These are phyloP conservation scores for Lachancea cidri DNA, from an alignment of 805 yeast genomes.

Conservation along the genomic window DNA sequence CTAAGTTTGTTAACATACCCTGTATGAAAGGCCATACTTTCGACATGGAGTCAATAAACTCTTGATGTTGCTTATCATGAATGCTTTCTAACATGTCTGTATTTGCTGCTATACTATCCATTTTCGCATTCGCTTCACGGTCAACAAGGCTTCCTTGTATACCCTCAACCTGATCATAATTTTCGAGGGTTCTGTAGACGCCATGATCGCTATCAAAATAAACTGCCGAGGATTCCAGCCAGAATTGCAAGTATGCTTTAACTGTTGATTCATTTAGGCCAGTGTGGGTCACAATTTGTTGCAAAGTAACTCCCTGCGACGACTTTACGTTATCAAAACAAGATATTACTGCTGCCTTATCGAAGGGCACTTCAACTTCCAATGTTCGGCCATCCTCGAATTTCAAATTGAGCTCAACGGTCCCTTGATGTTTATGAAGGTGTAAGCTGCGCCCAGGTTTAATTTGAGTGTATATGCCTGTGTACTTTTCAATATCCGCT, in stretches of 20 bases:
- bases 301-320: conserved; percentile 25
- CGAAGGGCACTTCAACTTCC: conserved; percentile 54
- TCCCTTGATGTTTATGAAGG: conserved; percentile 55
- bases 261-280: conserved; percentile 42
- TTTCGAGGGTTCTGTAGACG: neutral
- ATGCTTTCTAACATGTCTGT: neutral
- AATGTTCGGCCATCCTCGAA: conserved; percentile 40
- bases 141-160: neutral
- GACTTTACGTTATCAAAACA: conserved; percentile 36
- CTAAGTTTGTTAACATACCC: conserved; percentile 56
- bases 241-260: conserved; percentile 42
- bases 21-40: conserved; percentile 44
- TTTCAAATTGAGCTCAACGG: conserved; percentile 54
- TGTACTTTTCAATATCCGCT: conserved; percentile 40
- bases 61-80: conserved; percentile 2
- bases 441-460: conserved; percentile 57
- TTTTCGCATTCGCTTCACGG: neutral
- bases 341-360: conserved; percentile 59
- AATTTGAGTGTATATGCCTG: conserved; percentile 36
- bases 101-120: conserved; percentile 10
- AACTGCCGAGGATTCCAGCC: conserved; percentile 61
- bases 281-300: conserved; percentile 33
- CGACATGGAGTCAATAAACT: conserved; percentile 4
- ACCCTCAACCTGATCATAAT: neutral
- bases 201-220: conserved; percentile 29